phyloP scores from a whole-genome alignment of 2,329 filamentous ascomycete species.

The Colletotrichum sp. region DNA sequence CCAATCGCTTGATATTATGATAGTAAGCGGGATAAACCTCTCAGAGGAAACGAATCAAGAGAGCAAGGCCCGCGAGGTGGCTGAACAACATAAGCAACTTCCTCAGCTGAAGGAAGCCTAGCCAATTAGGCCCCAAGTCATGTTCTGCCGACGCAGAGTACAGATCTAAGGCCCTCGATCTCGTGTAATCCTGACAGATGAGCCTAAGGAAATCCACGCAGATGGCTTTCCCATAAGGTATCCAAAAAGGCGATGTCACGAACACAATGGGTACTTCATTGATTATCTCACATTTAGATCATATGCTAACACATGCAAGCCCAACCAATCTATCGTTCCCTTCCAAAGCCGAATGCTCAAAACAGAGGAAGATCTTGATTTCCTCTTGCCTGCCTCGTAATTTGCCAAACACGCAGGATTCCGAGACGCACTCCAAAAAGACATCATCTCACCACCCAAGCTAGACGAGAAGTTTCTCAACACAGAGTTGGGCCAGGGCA shows the following conservation, averaged over 20 bases:
- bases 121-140: background rate
- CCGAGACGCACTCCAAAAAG: background rate
- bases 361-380: rapidly evolving
- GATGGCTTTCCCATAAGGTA: no score
- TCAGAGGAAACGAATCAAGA: background rate
- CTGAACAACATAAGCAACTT: background rate
- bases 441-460: background rate
- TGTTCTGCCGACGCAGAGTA: background rate
- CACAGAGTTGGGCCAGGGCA: background rate
- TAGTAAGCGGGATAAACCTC: background rate
- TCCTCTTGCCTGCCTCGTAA: background rate
- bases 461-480: background rate
- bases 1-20: background rate
- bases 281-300: background rate
- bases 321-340: background rate
- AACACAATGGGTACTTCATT: background rate
- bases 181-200: background rate
- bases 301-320: background rate
- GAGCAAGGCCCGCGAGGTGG: background rate
- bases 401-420: background rate
- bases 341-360: background rate
- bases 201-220: background rate
- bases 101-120: background rate
- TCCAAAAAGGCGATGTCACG: background rate
- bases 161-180: background rate